phyloP scores from a whole-genome alignment of 495 filamentous ascomycete species.

The Acidiella bohemica region DNA sequence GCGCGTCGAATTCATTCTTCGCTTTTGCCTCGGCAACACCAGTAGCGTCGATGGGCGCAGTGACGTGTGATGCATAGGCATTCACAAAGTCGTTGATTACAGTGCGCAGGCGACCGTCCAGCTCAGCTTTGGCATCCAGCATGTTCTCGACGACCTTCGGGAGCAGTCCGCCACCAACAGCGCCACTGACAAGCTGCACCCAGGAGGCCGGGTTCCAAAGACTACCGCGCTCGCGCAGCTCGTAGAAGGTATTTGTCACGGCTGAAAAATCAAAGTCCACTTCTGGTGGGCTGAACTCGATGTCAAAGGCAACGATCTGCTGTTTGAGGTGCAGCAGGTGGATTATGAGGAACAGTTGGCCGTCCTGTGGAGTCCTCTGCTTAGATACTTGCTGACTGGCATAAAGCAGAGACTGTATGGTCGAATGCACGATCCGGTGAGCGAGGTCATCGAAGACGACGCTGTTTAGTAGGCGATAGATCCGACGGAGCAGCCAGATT shows the following conservation, averaged over 20 bases:
- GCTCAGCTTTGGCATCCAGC: conserved; percentile 49
- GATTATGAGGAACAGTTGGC: conserved; percentile 77
- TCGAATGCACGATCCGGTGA: conserved; percentile 64
- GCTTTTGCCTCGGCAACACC: conserved; percentile 17
- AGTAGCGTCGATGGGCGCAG: conserved; percentile 30
- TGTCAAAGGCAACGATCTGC: conserved; percentile 83
- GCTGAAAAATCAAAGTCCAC: conserved; percentile 64
- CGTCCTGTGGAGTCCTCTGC: conserved; percentile 49
- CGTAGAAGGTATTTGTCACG: conserved; percentile 66
- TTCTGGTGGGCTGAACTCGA: conserved; percentile 63
- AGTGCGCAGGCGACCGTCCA: conserved; percentile 63
- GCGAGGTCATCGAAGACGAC: conserved; percentile 66
- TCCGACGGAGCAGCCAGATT: conserved; percentile 68
- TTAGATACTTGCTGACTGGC: conserved; percentile 38
- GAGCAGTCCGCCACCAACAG: conserved; percentile 22
- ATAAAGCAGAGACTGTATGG: conserved; percentile 48
- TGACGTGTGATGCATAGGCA: conserved; percentile 43
- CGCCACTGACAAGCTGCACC: conserved; percentile 32
- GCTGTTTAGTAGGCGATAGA: conserved; percentile 70
- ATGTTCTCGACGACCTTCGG: conserved; percentile 28
- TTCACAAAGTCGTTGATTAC: conserved; percentile 71
- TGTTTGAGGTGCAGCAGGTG: conserved; percentile 85
- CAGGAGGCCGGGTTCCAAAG: conserved; percentile 53
- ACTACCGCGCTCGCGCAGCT: conserved; percentile 53
- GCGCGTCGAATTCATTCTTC: conserved; percentile 20